Conservation (phyloP, 768 basidiomycete species). For the Podaxis carcinomalis region DNA sequence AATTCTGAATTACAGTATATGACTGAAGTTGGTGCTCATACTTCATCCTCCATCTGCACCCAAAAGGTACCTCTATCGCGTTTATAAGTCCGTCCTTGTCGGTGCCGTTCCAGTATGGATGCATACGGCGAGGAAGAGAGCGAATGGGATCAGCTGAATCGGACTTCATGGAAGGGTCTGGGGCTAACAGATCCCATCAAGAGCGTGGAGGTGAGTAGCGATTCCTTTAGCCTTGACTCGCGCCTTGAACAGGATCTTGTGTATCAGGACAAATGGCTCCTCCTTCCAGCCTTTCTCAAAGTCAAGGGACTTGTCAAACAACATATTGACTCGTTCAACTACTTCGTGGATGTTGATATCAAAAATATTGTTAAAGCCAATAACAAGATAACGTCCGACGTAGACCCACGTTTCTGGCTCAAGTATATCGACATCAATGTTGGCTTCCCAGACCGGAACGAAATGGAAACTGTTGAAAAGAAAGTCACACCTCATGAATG, state of each 20-base stretch:
- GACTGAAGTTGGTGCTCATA: neutral
- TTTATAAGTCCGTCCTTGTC: neutral
- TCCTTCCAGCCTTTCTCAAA: conserved; percentile 93
- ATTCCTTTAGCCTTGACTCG: neutral
- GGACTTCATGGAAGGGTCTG: conserved; percentile 67
- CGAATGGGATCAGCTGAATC: conserved; percentile 58
- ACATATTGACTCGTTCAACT: conserved; percentile 98
- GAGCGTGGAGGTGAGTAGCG: conserved; percentile 72
- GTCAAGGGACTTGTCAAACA: conserved; percentile 99
- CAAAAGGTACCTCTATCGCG: neutral
- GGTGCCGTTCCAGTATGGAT: neutral
- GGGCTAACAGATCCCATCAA: conserved; percentile 89
- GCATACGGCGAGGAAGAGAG: conserved; percentile 20
- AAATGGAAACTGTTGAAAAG: conserved; percentile 72
- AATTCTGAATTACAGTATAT: neutral
- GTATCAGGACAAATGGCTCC: conserved; percentile 93
- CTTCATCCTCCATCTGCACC: neutral
- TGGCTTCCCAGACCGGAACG: conserved; percentile 87
- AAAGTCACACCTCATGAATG: conserved; percentile 96
- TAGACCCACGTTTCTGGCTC: conserved; percentile 95
- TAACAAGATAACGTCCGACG: conserved; percentile 91
- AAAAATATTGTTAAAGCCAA: conserved; percentile 95
- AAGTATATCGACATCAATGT: conserved; percentile 96
- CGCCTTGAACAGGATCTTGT: neutral
- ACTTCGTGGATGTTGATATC: conserved; percentile 96